Evolutionary conservation across 768 basidiomycete genomes (phyloP).

Genomic region (Leccinum incarnatum): DNA sequence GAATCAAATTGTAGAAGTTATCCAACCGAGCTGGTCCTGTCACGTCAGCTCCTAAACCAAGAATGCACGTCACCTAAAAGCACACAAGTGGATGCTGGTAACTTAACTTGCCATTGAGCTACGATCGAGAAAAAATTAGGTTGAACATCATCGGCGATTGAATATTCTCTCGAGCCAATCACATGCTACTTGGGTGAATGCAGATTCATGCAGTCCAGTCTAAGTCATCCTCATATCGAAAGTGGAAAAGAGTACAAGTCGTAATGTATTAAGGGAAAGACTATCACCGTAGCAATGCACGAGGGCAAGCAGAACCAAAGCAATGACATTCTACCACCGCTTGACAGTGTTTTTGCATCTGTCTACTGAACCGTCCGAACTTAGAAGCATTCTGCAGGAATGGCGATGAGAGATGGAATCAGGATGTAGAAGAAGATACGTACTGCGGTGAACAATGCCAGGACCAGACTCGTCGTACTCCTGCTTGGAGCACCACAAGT

Average conservation of each 20-base stretch:
- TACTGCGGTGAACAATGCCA: constrained; percentile 77
- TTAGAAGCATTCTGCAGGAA: constrained; percentile 27
- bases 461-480: constrained; percentile 89
- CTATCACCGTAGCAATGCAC: constrained; percentile 18
- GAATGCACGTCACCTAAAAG: background rate
- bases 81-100: too few relatives aligned
- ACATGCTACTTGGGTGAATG: background rate
- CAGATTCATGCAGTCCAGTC: background rate
- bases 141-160: background rate
- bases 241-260: constrained; percentile 17
- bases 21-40: background rate
- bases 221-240: constrained; percentile 5
- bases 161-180: background rate
- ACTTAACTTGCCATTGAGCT: too few relatives aligned
- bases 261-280: constrained; percentile 18
- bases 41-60: background rate
- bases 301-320: constrained; percentile 12
- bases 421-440: constrained; percentile 22
- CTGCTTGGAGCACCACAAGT: constrained; percentile 91
- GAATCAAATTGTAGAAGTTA: too few relatives aligned
- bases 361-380: constrained; percentile 18
- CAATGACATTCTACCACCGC: constrained; percentile 28
- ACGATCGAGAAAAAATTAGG: background rate
- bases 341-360: constrained; percentile 16
- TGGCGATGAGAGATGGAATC: background rate